A percentile compares a stretch with the other conserved stretches of the same genome.
Evolutionary conservation across 352 stramenopile species (phyloP).

Genomic region (Phytophthora constricta): DNA sequence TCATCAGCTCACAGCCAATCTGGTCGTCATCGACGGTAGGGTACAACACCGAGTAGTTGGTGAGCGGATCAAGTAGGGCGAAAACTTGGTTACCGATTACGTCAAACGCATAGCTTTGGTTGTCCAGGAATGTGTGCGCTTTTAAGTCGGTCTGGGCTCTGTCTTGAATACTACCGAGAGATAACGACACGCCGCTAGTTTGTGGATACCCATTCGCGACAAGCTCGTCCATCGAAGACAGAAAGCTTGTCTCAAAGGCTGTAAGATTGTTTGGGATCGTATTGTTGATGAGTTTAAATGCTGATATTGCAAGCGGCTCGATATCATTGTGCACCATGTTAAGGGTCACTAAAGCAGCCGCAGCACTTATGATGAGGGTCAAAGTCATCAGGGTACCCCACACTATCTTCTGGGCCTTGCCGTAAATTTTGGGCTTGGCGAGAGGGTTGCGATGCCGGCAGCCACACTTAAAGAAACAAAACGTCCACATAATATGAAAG

Average conservation of each 20-base stretch:
- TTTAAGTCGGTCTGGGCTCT: slow-evolving; percentile 27
- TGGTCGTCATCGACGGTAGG: slow-evolving; percentile 44
- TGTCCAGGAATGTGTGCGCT: slow-evolving; percentile 55
- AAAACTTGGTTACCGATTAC: slow-evolving; percentile 50
- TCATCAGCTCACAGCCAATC: slow-evolving; percentile 49
- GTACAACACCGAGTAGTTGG: slow-evolving; percentile 50
- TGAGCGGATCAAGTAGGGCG: slow-evolving; percentile 42
- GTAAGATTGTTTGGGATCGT: slow-evolving; percentile 39
- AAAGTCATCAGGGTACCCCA: slow-evolving; percentile 47
- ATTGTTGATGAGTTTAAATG: slow-evolving; percentile 30
- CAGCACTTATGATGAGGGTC: slow-evolving; percentile 30
- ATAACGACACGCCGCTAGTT: slow-evolving; percentile 1
- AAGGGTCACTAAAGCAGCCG: slow-evolving; percentile 38
- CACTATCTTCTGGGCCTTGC: slow-evolving; percentile 50
- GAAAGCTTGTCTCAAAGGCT: slow-evolving; percentile 46
- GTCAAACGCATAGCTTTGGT: slow-evolving; percentile 46
- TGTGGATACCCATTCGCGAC: slow-evolving; percentile 22
- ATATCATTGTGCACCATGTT: slow-evolving; percentile 43
- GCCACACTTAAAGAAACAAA: slow-evolving; percentile 57
- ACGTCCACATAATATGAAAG: slow-evolving; percentile 53
- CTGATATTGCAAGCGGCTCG: slow-evolving; percentile 31
- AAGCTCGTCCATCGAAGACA: slow-evolving; percentile 44
- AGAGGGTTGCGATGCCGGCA: slow-evolving; percentile 52
- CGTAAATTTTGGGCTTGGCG: slow-evolving; percentile 55
- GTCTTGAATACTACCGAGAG: slow-evolving; percentile 40